Evolutionary conservation across 2,329 filamentous ascomycete genomes (phyloP).

Genomic region (Aspergillus ochraceoroseus): DNA sequence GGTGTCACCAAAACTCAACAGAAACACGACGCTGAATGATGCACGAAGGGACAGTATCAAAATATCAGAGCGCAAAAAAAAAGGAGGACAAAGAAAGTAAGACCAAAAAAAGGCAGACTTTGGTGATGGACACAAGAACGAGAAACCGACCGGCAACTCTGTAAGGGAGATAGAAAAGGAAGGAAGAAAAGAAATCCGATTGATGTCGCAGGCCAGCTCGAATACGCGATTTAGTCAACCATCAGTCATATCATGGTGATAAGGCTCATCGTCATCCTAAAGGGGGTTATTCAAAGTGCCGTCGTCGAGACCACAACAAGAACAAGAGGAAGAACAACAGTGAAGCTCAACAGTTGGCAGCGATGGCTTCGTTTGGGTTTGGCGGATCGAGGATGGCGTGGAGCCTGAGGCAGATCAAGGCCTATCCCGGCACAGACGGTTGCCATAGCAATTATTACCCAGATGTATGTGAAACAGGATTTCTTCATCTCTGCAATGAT

Average conservation of each 20-base stretch:
- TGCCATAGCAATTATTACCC: slow-evolving; percentile 30
- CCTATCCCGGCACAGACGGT: slow-evolving; percentile 14
- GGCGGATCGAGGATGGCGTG: slow-evolving; percentile 20
- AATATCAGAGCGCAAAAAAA: slow-evolving; percentile 1
- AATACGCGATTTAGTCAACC: no score
- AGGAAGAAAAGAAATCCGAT: no score
- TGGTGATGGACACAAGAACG: slow-evolving; percentile 23
- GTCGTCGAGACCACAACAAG: slow-evolving; percentile 11
- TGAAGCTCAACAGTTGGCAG: slow-evolving; percentile 6
- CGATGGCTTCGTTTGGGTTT: slow-evolving; percentile 24
- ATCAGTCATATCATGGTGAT: no score
- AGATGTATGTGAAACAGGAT: no score
- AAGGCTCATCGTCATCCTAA: no score
- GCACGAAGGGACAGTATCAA: no score
- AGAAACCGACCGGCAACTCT: slow-evolving; percentile 11
- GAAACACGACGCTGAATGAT: neutral
- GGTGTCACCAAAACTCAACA: slow-evolving; percentile 1
- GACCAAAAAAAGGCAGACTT: no score
- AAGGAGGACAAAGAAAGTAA: slow-evolving; percentile 11
- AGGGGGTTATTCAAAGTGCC: neutral
- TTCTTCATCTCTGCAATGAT: no score
- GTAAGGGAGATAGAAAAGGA: no score
- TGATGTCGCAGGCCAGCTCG: no score
- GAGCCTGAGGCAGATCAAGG: slow-evolving; percentile 20
- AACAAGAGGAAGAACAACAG: slow-evolving; percentile 9